A percentile compares a stretch with the other conserved stretches of the same genome.
These are phyloP conservation scores for Lipomyces chichibuensis DNA, from an alignment of 805 yeast genomes.

Conservation along the genomic window DNA sequence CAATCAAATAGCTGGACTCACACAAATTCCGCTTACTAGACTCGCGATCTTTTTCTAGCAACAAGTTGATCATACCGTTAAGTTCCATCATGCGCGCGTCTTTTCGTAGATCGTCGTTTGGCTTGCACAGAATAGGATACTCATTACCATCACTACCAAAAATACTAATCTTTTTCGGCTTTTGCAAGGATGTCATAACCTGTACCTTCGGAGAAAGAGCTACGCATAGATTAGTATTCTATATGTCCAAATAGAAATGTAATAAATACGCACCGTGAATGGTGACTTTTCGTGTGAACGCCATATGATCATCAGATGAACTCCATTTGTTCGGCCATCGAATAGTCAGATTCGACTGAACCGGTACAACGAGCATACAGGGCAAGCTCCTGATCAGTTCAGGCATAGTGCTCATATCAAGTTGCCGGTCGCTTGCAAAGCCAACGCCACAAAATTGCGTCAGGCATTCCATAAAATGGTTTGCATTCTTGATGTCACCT, in stretches of 20 bases:
- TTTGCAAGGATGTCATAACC: conserved; percentile 79
- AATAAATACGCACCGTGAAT: neutral
- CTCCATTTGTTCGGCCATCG: conserved; percentile 59
- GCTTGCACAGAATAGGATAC: conserved; percentile 79
- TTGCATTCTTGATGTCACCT: conserved; percentile 9
- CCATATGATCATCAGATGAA: conserved; percentile 51
- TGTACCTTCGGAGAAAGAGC: conserved; percentile 52
- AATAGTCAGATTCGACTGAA: conserved; percentile 59
- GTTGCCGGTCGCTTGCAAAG: conserved; percentile 1
- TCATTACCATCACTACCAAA: conserved; percentile 76
- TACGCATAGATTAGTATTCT: conserved; percentile 49
- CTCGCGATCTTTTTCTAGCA: conserved; percentile 67
- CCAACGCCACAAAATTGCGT: conserved; percentile 12
- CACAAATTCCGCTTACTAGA: conserved; percentile 70
- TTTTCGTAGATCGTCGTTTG: conserved; percentile 88
- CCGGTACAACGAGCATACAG: conserved; percentile 20
- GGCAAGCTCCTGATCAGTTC: conserved; percentile 10
- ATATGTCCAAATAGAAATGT: neutral
- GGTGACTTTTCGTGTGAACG: conserved; percentile 42
- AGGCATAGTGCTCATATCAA: neutral
- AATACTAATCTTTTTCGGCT: conserved; percentile 76
- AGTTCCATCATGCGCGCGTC: conserved; percentile 94
- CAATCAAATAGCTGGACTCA: neutral
- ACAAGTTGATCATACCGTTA: conserved; percentile 79
- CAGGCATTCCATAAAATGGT: conserved; percentile 14